Evolutionary conservation across 306 rosid genomes (phyloP), one percentile per base, ranked within the genome.

Genomic region (Vicia villosa): DNA sequence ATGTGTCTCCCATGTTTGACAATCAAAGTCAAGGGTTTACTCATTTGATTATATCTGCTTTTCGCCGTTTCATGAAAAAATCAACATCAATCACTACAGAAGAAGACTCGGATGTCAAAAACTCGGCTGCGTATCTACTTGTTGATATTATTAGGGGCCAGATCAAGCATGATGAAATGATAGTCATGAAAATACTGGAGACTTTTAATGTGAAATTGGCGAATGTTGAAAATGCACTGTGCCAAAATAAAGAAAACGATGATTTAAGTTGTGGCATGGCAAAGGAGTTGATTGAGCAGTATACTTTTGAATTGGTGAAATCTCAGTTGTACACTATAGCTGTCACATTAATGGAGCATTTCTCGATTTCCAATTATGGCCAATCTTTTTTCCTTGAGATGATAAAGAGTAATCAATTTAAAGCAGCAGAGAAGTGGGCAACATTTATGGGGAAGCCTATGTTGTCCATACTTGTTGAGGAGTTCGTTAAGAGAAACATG

Each of bases 351-450:
- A 77, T 95, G 37, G 99, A 85, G 80, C 97, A 80, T 79, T 91
- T 95, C 80, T 87, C 89, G 30, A 84, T 89, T 70, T 51, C 71
- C 62, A 88, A 81, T 34, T 87, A 82, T 70, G 86, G 84, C 46
- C 69, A 87, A 68, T 86, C 92, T 63, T 85, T 95, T 86, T 89
- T 95, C 37, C 63, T 38, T 65, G 80, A 74, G 42, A 89, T 95
- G 99, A 70, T 95, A 66, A 77, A 83, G 69, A 79, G 51, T 58
- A 84, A 79, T 37, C 86, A 95, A 72, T 87, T 87, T 74, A 89
- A 87, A 86, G 89, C 96, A 13, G 99, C 99, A 61, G 97, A 91
- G 78, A 95, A 91, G 84, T 91, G 96, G 97, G 97, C 99, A 45
- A 75, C 90, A 51, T 95, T 78, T 80, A 95, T 87, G 84, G 99